Conservation (phyloP, 2,329 filamentous ascomycete genomes). For the Magnaporthiopsis rhizophila region DNA sequence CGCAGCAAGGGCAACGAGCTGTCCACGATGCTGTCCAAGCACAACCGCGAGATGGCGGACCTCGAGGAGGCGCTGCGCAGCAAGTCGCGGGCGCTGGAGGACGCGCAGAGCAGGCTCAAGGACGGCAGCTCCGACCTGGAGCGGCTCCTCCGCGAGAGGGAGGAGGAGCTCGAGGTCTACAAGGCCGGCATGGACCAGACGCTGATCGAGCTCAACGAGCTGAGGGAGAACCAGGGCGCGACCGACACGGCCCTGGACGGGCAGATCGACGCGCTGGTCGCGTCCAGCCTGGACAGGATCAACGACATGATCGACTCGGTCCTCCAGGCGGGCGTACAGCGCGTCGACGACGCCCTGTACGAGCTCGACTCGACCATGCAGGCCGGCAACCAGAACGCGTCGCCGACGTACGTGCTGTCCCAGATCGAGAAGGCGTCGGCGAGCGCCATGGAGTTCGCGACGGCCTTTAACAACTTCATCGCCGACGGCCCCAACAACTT, state of each 20-base stretch:
- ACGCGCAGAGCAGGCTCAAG: constrained; percentile 67
- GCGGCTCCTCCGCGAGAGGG: constrained; percentile 79
- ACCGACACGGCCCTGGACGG: constrained; percentile 77
- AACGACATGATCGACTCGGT: constrained; percentile 98
- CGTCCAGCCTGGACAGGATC: constrained; percentile 84
- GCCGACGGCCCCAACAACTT: constrained; percentile 91
- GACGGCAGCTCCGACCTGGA: constrained; percentile 84
- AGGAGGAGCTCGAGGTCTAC: constrained; percentile 96
- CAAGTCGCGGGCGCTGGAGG: constrained; percentile 82
- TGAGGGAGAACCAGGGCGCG: constrained; percentile 67
- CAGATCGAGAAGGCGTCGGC: constrained; percentile 96
- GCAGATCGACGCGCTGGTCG: constrained; percentile 82
- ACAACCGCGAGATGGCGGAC: constrained; percentile 95
- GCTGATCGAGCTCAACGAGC: constrained; percentile 81
- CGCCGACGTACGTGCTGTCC: constrained; percentile 86
- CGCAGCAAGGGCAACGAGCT: constrained; percentile 91
- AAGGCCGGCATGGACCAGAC: constrained; percentile 98
- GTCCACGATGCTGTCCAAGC: constrained; percentile 87
- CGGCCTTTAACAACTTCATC: constrained; percentile 97
- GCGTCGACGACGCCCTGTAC: constrained; percentile 93
- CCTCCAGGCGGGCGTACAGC: constrained; percentile 81
- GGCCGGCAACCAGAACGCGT: constrained; percentile 96
- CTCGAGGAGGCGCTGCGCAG: constrained; percentile 84
- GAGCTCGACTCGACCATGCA: constrained; percentile 98
- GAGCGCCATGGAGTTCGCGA: constrained; percentile 94